Evolutionary conservation across 495 filamentous ascomycete species (phyloP), one percentile per base, ranked within the genome.

Genomic region (Tuber calosporum): DNA sequence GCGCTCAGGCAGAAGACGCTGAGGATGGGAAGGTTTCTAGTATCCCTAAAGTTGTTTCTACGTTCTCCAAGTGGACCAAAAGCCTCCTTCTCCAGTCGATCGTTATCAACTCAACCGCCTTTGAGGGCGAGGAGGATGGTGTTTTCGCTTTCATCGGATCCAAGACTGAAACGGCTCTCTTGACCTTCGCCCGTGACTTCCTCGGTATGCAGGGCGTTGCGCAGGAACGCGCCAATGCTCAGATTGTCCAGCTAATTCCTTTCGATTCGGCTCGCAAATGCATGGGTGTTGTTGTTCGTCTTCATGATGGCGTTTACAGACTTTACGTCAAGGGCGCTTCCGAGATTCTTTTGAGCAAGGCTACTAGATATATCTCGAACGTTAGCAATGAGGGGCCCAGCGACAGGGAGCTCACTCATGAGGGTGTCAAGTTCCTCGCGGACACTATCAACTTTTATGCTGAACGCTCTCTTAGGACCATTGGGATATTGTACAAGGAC

Each of bases 141-240:
- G 87, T 87, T 0, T 83, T 87, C 17, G 87, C 87, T 0, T 97
- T 94, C 75, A 88, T 96, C 72, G 93, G 93, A 69, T 96, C 93
- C 7, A 97, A 96, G 84, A 97, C 93, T 0, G 93, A 97, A 79
- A 94, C 93, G 8, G 92, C 93, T 1, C 85, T 97, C 48, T 84
- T 96, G 22, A 86, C 86, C 34, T 90, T 93, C 75, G 92, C 92
- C 22, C 87, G 88, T 71, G 90, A 93, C 62, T 84, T 90, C 77
- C 85, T 96, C n/a, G 91, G 87, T 15, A 92, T 96, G 88, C 88
- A 87, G 2, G 86, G 89, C 0, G 85, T 93, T 1, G 85, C 84
- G 72, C 88, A 93, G 76, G 88, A 89, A 74, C 86, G 92, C n/a
- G 86, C 90, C 9, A 92, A 90, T 77, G 88, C 87, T 53, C 87